Percentiles rank a stretch among this genome's conserved stretches.
These are phyloP conservation scores for Mucor indicus DNA, from an alignment of 371 early-diverging fungal genomes.

Conservation along the genomic window DNA sequence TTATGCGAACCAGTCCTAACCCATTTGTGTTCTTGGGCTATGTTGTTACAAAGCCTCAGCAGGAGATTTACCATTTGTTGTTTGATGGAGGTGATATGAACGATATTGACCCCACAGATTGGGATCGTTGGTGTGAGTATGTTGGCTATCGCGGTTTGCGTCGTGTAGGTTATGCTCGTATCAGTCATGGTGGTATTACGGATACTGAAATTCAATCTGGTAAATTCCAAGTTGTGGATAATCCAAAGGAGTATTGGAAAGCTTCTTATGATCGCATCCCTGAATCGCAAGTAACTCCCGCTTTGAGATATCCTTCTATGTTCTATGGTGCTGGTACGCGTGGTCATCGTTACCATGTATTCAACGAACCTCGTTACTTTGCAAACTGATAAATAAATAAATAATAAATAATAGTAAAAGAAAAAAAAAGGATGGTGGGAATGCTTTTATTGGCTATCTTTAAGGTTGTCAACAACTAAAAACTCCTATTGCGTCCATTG, in stretches of 20 bases:
- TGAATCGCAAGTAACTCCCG: slow-evolving; percentile 54
- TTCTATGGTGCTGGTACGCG: slow-evolving; percentile 71
- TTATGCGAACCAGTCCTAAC: slow-evolving; percentile 69
- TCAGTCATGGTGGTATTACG: slow-evolving; percentile 78
- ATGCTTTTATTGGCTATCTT: too few relatives aligned
- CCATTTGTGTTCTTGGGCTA: slow-evolving; percentile 83
- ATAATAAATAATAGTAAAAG: neutral
- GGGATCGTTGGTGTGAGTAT: slow-evolving; percentile 87
- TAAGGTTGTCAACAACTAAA: too few relatives aligned
- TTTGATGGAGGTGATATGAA: slow-evolving; percentile 68
- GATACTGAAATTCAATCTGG: slow-evolving; percentile 87
- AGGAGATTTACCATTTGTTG: slow-evolving; percentile 61
- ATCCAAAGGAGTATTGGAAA: slow-evolving; percentile 47
- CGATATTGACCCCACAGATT: slow-evolving; percentile 76
- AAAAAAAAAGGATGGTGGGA: too few relatives aligned
- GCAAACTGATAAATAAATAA: slow-evolving; percentile 16
- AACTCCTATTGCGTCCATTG: too few relatives aligned
- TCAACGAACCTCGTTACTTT: slow-evolving; percentile 74
- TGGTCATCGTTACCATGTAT: slow-evolving; percentile 77
- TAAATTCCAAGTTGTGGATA: slow-evolving; percentile 70
- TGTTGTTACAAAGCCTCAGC: slow-evolving; percentile 76
- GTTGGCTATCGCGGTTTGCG: slow-evolving; percentile 77
- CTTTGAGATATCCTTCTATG: slow-evolving; percentile 64
- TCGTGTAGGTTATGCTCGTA: slow-evolving; percentile 73
- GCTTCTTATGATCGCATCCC: slow-evolving; percentile 55